Conservation (phyloP, 805 yeast genomes). For the Nakazawaea holstii region DNA sequence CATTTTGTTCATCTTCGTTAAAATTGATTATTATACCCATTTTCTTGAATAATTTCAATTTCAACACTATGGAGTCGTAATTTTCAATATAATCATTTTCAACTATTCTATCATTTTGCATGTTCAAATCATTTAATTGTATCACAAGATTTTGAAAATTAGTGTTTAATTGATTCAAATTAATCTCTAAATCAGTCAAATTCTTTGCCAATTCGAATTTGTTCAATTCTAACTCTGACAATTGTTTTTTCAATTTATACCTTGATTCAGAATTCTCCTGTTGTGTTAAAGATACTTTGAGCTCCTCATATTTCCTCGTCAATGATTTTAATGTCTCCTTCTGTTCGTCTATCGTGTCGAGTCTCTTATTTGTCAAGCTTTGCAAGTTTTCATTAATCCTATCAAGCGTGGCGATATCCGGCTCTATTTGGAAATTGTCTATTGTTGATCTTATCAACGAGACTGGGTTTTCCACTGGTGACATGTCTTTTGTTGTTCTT, state of each 20-base stretch:
- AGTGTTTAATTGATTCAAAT: slow-evolving; percentile 33
- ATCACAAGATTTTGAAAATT: slow-evolving; percentile 32
- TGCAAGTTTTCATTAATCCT: slow-evolving; percentile 34
- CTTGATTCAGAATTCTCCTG: slow-evolving; percentile 24
- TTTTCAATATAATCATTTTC: slow-evolving; percentile 29
- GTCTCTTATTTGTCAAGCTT: slow-evolving; percentile 25
- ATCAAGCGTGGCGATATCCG: slow-evolving; percentile 41
- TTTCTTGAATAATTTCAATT: slow-evolving; percentile 53
- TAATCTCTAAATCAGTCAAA: slow-evolving; percentile 43
- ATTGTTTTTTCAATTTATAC: slow-evolving; percentile 23
- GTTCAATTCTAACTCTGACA: slow-evolving; percentile 33
- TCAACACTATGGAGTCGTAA: slow-evolving; percentile 42
- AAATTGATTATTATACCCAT: slow-evolving; percentile 38
- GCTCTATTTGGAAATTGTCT: slow-evolving; percentile 45
- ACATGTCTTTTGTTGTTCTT: no score
- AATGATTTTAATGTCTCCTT: slow-evolving; percentile 15
- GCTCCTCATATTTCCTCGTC: not conserved
- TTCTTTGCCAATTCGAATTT: slow-evolving; percentile 48
- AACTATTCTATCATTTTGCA: slow-evolving; percentile 24
- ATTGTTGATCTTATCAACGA: slow-evolving; percentile 33
- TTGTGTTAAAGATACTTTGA: slow-evolving; percentile 15
- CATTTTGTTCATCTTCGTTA: slow-evolving; percentile 17
- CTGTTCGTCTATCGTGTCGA: slow-evolving; percentile 18
- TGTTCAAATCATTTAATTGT: slow-evolving; percentile 27
- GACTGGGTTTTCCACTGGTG: not conserved